These are phyloP conservation scores for Pseudohalonectria lignicola DNA, from an alignment of 2,329 filamentous ascomycete species.

Conservation along the genomic window DNA sequence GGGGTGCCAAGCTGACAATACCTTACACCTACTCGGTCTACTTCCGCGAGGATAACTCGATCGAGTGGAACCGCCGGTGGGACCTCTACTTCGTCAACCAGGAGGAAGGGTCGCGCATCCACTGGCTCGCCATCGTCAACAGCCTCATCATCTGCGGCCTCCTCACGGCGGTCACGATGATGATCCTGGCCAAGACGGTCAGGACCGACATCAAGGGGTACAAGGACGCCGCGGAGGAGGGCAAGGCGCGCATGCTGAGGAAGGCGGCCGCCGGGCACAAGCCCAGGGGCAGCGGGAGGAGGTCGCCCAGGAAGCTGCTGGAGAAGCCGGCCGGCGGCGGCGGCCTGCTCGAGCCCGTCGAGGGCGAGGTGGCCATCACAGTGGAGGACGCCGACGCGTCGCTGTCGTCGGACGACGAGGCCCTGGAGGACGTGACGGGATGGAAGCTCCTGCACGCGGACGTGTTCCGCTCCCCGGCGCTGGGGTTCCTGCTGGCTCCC, in stretches of 20 bases:
- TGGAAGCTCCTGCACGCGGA: conserved; percentile 89
- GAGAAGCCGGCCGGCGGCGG: conserved; percentile 32
- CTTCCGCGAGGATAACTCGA: conserved; percentile 68
- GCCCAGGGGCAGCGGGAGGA: conserved; percentile 15
- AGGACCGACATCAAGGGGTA: conserved; percentile 68
- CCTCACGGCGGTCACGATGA: conserved; percentile 66
- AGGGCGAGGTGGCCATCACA: conserved; percentile 39
- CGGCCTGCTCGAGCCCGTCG: conserved; percentile 51
- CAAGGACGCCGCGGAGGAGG: conserved; percentile 58
- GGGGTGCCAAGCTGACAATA: conserved; percentile 58
- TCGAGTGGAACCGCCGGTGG: conserved; percentile 81
- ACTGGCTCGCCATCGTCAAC: conserved; percentile 84
- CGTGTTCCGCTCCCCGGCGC: conserved; percentile 65
- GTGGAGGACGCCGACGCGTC: conserved; percentile 43
- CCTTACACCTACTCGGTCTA: conserved; percentile 87
- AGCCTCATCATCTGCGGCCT: conserved; percentile 74
- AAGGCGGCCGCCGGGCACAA: conserved; percentile 8
- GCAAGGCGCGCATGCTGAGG: conserved; percentile 43
- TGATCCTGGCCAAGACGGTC: conserved; percentile 71
- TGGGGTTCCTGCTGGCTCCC: conserved; percentile 65
- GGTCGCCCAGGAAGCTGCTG: conserved; percentile 38
- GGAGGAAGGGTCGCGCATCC: conserved; percentile 68
- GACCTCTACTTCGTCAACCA: conserved; percentile 85
- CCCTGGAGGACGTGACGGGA: conserved; percentile 68
- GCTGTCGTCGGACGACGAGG: conserved; percentile 55